Conservation (phyloP, 345 rosid species). For the Boechera divaricarpa region DNA sequence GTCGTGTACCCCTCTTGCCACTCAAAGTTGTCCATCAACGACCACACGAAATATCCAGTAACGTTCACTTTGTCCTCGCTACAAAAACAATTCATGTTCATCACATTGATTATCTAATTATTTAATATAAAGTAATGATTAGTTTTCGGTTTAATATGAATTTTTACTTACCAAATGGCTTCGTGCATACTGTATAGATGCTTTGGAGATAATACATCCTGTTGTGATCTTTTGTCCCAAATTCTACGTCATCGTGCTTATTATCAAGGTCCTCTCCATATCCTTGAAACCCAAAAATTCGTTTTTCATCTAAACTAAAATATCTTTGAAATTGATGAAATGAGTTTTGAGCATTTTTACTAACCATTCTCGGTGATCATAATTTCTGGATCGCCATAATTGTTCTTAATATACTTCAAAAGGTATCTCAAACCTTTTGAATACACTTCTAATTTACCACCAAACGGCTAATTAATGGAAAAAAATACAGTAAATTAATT, state of each 20-base stretch:
- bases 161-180: conserved; percentile 41
- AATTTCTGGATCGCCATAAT: conserved; percentile 49
- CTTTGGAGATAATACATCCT: conserved; percentile 41
- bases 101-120: not conserved
- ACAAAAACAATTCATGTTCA: not conserved
- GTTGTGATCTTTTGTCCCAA: conserved; percentile 40
- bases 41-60: conserved; percentile 44
- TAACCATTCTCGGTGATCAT: conserved; percentile 62
- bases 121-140: not conserved
- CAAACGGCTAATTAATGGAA: conserved; percentile 19
- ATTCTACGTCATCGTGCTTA: not conserved
- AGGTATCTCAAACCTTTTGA: conserved; percentile 45
- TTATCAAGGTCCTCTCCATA: conserved; percentile 39
- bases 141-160: not conserved
- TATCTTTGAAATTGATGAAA: not conserved
- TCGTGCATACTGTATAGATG: conserved; percentile 40
- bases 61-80: conserved; percentile 46
- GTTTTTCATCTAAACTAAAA: too few relatives aligned
- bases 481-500: not conserved
- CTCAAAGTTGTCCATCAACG: conserved; percentile 48
- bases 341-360: not conserved
- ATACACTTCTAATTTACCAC: conserved; percentile 40
- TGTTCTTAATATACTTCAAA: conserved; percentile 48
- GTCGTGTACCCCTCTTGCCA: conserved; percentile 47
- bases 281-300: conserved; percentile 20